A percentile compares a stretch with the other conserved stretches of the same genome.
Evolutionary conservation across 2,329 filamentous ascomycete species (phyloP).

Genomic region (Penicillium janthinellum): DNA sequence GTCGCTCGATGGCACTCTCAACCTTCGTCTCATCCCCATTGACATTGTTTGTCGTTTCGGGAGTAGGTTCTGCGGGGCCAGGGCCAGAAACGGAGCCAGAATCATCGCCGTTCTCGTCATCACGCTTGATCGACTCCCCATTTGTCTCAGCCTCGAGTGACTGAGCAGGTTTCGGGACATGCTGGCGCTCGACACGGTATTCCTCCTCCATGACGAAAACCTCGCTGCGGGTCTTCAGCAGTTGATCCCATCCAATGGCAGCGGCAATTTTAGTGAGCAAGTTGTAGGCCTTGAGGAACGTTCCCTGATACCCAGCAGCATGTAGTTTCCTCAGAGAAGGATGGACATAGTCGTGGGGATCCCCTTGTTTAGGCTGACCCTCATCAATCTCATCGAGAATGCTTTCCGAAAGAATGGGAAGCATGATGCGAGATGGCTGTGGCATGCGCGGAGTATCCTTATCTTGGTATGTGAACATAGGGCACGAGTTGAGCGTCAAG

Average conservation of each 20-base stretch:
- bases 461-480: conserved; percentile 99
- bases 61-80: conserved; percentile 24
- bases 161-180: conserved; percentile 72
- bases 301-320: conserved; percentile 88
- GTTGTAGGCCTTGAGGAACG: conserved; percentile 91
- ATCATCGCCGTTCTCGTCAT: conserved; percentile 32
- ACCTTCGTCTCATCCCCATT: conserved; percentile 28
- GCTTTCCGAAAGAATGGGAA: conserved; percentile 86
- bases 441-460: conserved; percentile 96
- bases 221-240: conserved; percentile 90
- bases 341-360: conserved; percentile 83
- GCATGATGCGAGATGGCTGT: conserved; percentile 81
- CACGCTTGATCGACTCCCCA: conserved; percentile 31
- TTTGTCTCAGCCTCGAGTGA: conserved; percentile 55
- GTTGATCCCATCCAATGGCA: conserved; percentile 96
- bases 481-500: conserved; percentile 94
- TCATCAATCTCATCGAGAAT: conserved; percentile 96
- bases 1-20: conserved; percentile 67
- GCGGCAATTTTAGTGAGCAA: conserved; percentile 94
- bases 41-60: conserved; percentile 37
- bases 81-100: conserved; percentile 28
- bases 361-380: conserved; percentile 69
- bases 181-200: conserved; percentile 74
- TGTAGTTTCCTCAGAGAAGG: conserved; percentile 82
- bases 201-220: conserved; percentile 99